Base-by-base conservation (phyloP, 257 asterid species). In the Nicotiana paniculata region DNA sequence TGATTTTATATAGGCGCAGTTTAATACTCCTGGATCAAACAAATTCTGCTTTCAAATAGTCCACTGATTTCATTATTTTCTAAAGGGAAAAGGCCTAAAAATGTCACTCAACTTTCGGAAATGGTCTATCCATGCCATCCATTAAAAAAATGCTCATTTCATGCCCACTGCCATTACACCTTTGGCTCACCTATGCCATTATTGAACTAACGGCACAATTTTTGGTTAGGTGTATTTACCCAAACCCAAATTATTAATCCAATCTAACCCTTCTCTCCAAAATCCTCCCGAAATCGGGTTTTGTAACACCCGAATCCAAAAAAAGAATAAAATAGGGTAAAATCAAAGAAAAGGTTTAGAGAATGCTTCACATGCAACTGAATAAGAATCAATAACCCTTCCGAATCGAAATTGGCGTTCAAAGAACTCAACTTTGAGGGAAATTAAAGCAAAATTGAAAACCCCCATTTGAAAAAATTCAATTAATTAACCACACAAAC, bases 291-390 rank as follows among this genome's bases (percentile, higher is more conserved):
- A 21, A 21, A 21, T 21, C 24, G 24, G 24, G 24, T 21, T 21
- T 13, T 58, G 75, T 7, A 43, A 83, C 55, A 28, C 18, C 18
- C 30, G n/a, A 79, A 87, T 72, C 46, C 75, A 65, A 72, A 88
- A 82, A 79, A 66, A 88, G 88, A 83, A 64, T 37, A 10, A 82
- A 39, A 77, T 37, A 24, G 17, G 24, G 57, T 39, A 79, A 82
- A 77, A 89, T 24, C 87, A 82, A 77, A 77, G 81, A 81, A 65
- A 81, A 12, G 43, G 79, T 28, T 93, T 96, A 21, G 94, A 93
- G 80, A 93, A 90, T 0, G 97, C 97, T 84, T 93, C 97, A 74
- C 94, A 91, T 54, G 94, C 96, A 18, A 89, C 90, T 11, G 89
- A 85, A 77, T 87, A 93, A 13, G 96, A 89, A 84, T 90, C 89